Evolutionary conservation across 2,329 filamentous ascomycete genomes (phyloP).

Genomic region (Nemania sp.): DNA sequence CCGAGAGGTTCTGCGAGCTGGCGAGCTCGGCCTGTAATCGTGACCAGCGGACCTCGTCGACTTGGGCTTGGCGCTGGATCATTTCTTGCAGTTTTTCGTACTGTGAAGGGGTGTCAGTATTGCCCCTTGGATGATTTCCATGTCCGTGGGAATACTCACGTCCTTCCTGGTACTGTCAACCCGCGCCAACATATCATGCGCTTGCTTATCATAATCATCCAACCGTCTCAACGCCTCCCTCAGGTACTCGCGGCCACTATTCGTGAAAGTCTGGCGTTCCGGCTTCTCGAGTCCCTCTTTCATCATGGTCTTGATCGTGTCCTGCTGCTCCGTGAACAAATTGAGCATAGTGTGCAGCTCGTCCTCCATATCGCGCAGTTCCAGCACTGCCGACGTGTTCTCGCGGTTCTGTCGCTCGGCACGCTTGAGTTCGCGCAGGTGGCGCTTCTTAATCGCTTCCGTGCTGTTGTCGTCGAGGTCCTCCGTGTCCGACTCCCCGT

Average conservation of each 20-base stretch:
- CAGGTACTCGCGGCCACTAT: slow-evolving; percentile 55
- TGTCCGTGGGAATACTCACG: slow-evolving; percentile 37
- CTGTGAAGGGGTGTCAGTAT: slow-evolving; percentile 30
- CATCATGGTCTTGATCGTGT: slow-evolving; percentile 54
- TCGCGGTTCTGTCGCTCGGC: slow-evolving; percentile 62
- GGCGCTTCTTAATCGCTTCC: slow-evolving; percentile 48
- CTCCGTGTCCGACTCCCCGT: slow-evolving; percentile 44
- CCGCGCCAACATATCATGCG: slow-evolving; percentile 60
- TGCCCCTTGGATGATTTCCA: neutral
- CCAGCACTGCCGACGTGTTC: slow-evolving; percentile 64
- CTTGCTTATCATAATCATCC: slow-evolving; percentile 57
- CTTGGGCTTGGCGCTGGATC: slow-evolving; percentile 67
- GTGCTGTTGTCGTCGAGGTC: slow-evolving; percentile 48
- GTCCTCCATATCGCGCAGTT: slow-evolving; percentile 66
- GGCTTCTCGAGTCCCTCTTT: slow-evolving; percentile 47
- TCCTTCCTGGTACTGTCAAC: slow-evolving; percentile 62
- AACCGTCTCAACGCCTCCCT: slow-evolving; percentile 56
- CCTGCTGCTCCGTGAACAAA: slow-evolving; percentile 61
- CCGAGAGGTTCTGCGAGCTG: slow-evolving; percentile 62
- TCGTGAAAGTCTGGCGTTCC: slow-evolving; percentile 46
- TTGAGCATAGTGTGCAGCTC: slow-evolving; percentile 61
- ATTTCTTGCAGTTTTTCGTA: slow-evolving; percentile 69
- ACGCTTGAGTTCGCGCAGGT: slow-evolving; percentile 44
- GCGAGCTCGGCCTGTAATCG: slow-evolving; percentile 65
- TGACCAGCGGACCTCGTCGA: slow-evolving; percentile 66